Conservation (phyloP, 805 yeast species). For the Hemisphaericaspora nanyangensis region DNA sequence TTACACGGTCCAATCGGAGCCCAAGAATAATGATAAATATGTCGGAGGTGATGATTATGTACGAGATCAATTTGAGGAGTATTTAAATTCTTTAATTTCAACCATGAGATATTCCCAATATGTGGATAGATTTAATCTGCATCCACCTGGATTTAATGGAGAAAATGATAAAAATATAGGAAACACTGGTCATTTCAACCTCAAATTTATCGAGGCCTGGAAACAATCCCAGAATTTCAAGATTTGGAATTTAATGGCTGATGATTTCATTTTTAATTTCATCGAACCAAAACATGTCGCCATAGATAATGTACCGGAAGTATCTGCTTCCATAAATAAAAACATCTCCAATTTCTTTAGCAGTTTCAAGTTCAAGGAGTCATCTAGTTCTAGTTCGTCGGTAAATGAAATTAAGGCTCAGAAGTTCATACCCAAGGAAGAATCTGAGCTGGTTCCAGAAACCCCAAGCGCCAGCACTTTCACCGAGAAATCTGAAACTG, state of each 20-base stretch:
- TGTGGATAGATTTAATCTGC: conserved; percentile 30
- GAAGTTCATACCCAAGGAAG: conserved; percentile 15
- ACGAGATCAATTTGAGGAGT: conserved; percentile 86
- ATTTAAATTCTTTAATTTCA: conserved; percentile 70
- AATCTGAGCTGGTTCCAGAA: too few relatives aligned
- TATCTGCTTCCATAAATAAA: conserved; percentile 2
- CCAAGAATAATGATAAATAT: conserved; percentile 25
- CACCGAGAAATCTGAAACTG: background rate
- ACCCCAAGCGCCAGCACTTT: too few relatives aligned
- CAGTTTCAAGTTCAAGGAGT: conserved; percentile 15
- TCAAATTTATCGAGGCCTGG: conserved; percentile 33
- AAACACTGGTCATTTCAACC: conserved; percentile 26
- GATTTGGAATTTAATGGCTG: conserved; percentile 40
- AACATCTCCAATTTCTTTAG: conserved; percentile 23
- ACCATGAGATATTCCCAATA: conserved; percentile 68
- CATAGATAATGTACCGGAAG: conserved; percentile 4
- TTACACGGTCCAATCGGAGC: conserved; percentile 40
- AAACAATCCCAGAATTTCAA: conserved; percentile 28
- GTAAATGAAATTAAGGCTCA: conserved; percentile 19
- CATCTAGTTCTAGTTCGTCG: conserved; percentile 4
- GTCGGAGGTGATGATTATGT: conserved; percentile 73
- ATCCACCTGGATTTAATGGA: conserved; percentile 41
- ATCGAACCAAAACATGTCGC: conserved; percentile 37
- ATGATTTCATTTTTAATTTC: conserved; percentile 43
- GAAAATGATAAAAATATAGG: conserved; percentile 21